Evolutionary conservation across 192 early-diverging fungal genomes (phyloP).

Genomic region (Rhizophagus clarus): DNA sequence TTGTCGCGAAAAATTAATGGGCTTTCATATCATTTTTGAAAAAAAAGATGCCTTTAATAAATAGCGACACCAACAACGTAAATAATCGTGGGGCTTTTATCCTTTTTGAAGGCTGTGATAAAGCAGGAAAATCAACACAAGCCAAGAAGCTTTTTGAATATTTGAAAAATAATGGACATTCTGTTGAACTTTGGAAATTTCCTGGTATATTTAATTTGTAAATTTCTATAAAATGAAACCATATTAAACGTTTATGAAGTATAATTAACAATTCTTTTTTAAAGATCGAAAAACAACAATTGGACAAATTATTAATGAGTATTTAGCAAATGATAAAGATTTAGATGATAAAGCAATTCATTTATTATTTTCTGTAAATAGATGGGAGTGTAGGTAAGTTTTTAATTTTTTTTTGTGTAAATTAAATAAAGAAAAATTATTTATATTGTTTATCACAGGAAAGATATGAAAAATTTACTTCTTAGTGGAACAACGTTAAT

Average conservation of each 20-base stretch:
- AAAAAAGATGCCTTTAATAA: too few relatives aligned
- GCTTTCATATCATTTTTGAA: too few relatives aligned
- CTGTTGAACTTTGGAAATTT: constrained; percentile 71
- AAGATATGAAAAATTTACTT: constrained; percentile 9
- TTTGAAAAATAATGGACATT: constrained; percentile 48
- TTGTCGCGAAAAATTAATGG: too few relatives aligned
- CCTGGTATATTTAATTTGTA: constrained; percentile 58
- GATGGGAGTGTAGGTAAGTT: constrained; percentile 86
- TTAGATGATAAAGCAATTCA: constrained; percentile 87
- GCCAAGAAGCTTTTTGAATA: constrained; percentile 64
- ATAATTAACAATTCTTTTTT: background rate
- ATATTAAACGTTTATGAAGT: too few relatives aligned
- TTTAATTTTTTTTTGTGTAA: background rate
- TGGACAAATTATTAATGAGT: constrained; percentile 88
- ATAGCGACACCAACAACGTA: too few relatives aligned
- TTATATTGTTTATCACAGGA: background rate
- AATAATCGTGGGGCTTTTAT: constrained; percentile 78
- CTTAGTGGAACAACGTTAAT: constrained; percentile 71
- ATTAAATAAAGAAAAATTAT: background rate
- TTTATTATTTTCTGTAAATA: constrained; percentile 93
- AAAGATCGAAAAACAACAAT: constrained; percentile 86
- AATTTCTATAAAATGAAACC: too few relatives aligned
- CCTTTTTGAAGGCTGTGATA: constrained; percentile 93
- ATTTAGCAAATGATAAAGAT: constrained; percentile 69
- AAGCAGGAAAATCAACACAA: constrained; percentile 93